Evolutionary conservation across 148 eudicot species (phyloP), one percentile per base, ranked within the genome.

Genomic region (Amaranthus cruentus): DNA sequence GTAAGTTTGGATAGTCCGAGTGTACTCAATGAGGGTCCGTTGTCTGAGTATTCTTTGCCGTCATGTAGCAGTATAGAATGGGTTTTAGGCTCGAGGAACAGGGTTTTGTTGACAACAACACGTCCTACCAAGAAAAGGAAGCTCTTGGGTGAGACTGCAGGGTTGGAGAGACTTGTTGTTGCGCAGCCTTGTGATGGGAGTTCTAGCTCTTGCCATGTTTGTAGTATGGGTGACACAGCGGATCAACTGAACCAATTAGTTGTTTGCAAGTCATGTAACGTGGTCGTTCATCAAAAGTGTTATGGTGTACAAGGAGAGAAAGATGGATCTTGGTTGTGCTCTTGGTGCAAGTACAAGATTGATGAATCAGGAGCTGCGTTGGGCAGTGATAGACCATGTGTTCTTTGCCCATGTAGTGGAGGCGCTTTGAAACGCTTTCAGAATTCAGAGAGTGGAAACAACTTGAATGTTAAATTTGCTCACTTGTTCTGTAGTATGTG

Each of bases 401-500:
- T 88, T 74, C 84, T 95, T 55, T 95, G 99, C 74, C 92, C 97
- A 5, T 86, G 83, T 79, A 75, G 77, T 18, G 93, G 94, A 54
- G 99, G 99, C 68, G 99, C 99, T 68, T 77, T 88, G 70, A 95
- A 95, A 65, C 90, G 82, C 51, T 86, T 88, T 12, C 73, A 78
- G 69, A 81, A 83, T 78, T 83, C 57, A 13, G 85, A 75, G 13
- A 77, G 73, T 57, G 91, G 82, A 61, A 78, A 64, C 61, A 80
- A 77, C 3, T 77, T 77, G 48, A 69, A 80, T 47, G 76, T 58
- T 56, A 87, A 88, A 70, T 94, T 88, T 77, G 92, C 88, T 73
- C 99, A 95, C 84, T 82, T 95, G 81, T 90, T 92, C 78, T 95
- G 99, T 80, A 80, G 92, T 77, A 89, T 84, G 86, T 95, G 99